A percentile compares a stretch with the other conserved stretches of the same genome.
These are phyloP conservation scores for Francoa sonchifolia DNA, from an alignment of 441 rosid genomes.

Conservation along the genomic window DNA sequence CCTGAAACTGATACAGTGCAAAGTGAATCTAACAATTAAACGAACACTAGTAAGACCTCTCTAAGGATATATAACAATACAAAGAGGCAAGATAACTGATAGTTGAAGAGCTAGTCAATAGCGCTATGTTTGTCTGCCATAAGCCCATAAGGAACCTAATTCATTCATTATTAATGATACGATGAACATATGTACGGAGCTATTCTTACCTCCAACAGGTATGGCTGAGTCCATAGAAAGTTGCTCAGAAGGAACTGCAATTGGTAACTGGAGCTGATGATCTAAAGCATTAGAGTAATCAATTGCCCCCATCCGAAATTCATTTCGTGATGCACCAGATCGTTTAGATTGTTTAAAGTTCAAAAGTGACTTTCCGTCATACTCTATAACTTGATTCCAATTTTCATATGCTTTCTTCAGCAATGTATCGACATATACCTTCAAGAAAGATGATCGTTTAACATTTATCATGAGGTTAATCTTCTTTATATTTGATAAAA, in stretches of 20 bases:
- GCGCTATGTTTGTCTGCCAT: too few species aligned
- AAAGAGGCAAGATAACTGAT: too few species aligned
- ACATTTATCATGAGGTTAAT: neutral
- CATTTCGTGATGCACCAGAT: slow-evolving; percentile 34
- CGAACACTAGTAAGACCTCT: too few species aligned
- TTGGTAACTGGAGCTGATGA: slow-evolving; percentile 45
- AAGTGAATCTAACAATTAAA: too few species aligned
- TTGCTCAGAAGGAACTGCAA: slow-evolving; percentile 42
- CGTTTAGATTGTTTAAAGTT: slow-evolving; percentile 53
- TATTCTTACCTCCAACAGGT: slow-evolving; percentile 46
- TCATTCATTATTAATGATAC: too few species aligned
- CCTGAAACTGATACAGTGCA: slow-evolving; percentile 37
- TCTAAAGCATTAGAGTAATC: slow-evolving; percentile 42
- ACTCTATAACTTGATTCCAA: slow-evolving; percentile 79
- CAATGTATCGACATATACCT: slow-evolving; percentile 76
- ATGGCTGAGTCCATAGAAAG: slow-evolving; percentile 36
- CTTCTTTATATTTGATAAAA: neutral
- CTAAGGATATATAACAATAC: too few species aligned
- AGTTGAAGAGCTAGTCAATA: too few species aligned
- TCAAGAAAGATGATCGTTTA: slow-evolving; percentile 26
- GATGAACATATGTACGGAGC: neutral
- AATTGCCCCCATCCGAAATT: slow-evolving; percentile 27
- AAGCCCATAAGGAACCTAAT: too few species aligned
- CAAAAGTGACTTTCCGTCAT: slow-evolving; percentile 79
- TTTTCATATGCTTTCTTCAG: slow-evolving; percentile 96